Base-by-base conservation (phyloP, 768 basidiomycete species). In the Pholiota conissans region DNA sequence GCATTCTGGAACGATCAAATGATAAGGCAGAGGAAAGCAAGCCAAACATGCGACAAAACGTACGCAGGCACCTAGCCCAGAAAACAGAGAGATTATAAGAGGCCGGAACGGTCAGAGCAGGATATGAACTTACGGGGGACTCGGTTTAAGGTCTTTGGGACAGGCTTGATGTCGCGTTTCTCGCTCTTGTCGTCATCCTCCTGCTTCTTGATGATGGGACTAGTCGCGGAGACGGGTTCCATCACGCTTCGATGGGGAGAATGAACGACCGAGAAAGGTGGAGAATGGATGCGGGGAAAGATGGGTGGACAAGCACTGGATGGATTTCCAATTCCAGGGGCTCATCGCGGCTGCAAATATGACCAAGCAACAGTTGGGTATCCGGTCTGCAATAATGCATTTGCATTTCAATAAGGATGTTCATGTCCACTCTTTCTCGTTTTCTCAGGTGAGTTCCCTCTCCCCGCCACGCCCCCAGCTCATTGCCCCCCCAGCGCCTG, bases 11-110 rank as follows among this genome's bases (percentile, higher is more conserved):
- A 53, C 61, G 61, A 71, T 63, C 67, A 60, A 58, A 49, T 28
- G 48, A 28, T 37, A 24, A 58, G 57, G 49, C 63, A 64, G 22
- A 58, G 55, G 52, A 49, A 32, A 22, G 20, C 50, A 14, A 56
- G 32, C 29, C 45, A 47, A 34, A 58, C 47, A 45, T 24, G 42
- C 42, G 28, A 22, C 20, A 27, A 57, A 27, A 78, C 84, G 73
- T 72, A 93, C 91, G 66, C 91, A 93, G 55, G 91, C 91, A 68
- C 91, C 91, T 93, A 45, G 46, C 32, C n/a, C n/a, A n/a, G 55
- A 54, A 49, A 56, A 57, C 47, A 55, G 56, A 46, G 62, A 64
- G 32, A 63, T 29, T 56, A 55, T 35, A 52, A 56, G 30, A 49
- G 52, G 34, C n/a, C 6, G 62, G 55, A 37, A 60, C 56, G 60